These are phyloP conservation scores for Gonapodya prolifera DNA, from an alignment of 192 early-diverging fungal genomes.

Conservation along the genomic window DNA sequence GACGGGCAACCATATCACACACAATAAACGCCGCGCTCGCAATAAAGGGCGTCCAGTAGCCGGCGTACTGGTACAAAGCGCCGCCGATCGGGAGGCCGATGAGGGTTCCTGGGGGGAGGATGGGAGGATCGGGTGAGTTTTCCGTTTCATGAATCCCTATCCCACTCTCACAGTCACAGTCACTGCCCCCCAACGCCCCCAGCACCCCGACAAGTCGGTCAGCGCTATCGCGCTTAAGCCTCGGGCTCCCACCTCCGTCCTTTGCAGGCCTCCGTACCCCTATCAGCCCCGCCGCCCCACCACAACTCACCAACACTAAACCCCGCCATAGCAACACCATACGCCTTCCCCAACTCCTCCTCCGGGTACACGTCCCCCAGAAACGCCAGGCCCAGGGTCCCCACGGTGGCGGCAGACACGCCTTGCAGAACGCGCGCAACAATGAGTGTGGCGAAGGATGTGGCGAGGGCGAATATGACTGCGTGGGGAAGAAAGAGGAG, in stretches of 20 bases:
- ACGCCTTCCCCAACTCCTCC: neutral
- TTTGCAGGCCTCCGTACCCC: too few species aligned
- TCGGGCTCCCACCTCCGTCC: too few species aligned
- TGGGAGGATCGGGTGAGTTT: slow-evolving; percentile 40
- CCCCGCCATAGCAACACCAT: too few species aligned
- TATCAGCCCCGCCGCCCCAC: too few species aligned
- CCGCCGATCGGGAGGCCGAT: slow-evolving; percentile 56
- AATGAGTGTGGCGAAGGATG: slow-evolving; percentile 50
- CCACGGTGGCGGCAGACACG: slow-evolving; percentile 55
- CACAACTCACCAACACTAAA: too few species aligned
- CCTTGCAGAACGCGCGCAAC: slow-evolving; percentile 59
- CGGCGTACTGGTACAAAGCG: slow-evolving; percentile 45
- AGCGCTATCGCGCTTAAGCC: too few species aligned
- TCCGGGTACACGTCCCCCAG: neutral
- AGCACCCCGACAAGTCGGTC: too few species aligned
- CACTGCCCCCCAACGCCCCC: too few species aligned
- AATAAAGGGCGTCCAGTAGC: slow-evolving; percentile 51
- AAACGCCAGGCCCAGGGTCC: slow-evolving; percentile 17
- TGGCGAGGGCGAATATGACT: slow-evolving; percentile 45
- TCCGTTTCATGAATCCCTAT: too few species aligned
- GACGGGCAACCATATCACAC: slow-evolving; percentile 43
- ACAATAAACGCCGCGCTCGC: slow-evolving; percentile 47
- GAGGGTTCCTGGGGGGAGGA: slow-evolving; percentile 53
- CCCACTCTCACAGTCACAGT: too few species aligned
- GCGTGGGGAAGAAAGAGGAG: slow-evolving; percentile 51